Base-by-base conservation (phyloP, 2,329 filamentous ascomycete genomes). In the Xylaria arbuscula region DNA sequence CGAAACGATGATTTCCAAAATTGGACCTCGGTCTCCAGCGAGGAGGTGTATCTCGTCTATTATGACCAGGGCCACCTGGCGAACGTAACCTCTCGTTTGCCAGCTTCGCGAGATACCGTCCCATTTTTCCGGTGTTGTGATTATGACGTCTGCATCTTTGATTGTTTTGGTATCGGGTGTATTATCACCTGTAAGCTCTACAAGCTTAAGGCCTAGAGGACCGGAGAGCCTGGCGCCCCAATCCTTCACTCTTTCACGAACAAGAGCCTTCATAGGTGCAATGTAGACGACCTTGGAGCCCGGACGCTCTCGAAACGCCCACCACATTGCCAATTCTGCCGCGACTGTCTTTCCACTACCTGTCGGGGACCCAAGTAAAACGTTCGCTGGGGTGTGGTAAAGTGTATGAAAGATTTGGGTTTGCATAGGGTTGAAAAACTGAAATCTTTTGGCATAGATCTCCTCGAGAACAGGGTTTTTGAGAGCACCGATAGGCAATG, bases 91-190 rank as follows among this genome's bases (percentile, higher is more conserved):
- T 88, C 96, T 92, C 5, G 95, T 98, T 80, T 98, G 94, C 96
- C 97, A 99, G 77, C 93, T 97, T 87, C 96, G 92, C 75, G 93
- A 97, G 74, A 99, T 98, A 88, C 97, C 97, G 78, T 99, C 97
- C 96, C 96, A 99, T 79, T 99, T 99, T 82, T 99, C 96, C n/a
- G 96, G 97, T 0, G 97, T 99, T 0, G 96, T 99, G 75, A 99
- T 94, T 75, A 99, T 99, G 70, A 99, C 93, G 78, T 99, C 96
- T 3, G 96, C 96, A 77, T 98, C 92, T 74, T 94, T 89, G 75
- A 99, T 99, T 0, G 95, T 98, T 59, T 93, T 88, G 0, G 96
- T 99, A 77, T 99, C 96, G 0, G 97, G 97, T 0, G 97, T 99
- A 76, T 98, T 99, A 82, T 99, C 96, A 84, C 92, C 94, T 13